phyloP scores from a whole-genome alignment of 78 protist genomes.

The Dictyostelium citrinum region DNA sequence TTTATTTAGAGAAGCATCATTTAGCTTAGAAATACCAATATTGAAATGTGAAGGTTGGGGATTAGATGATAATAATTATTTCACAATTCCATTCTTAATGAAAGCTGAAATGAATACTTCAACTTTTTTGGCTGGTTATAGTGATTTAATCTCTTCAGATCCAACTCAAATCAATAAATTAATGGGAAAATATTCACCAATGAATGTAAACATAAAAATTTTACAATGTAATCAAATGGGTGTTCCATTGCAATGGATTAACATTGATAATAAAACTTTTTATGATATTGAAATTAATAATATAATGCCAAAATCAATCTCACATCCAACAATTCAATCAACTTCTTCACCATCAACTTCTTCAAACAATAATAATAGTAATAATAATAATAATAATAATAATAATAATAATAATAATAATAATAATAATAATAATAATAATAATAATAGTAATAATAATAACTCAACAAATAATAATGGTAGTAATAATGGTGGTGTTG shows the following conservation, averaged over 20 bases:
- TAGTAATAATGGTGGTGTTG: too few species aligned
- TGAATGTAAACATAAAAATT: neutral
- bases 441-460: too few species aligned
- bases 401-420: too few species aligned
- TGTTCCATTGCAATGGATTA: neutral
- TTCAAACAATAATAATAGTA: neutral
- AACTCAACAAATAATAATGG: too few species aligned
- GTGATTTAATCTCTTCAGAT: neutral
- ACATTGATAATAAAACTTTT: slow-evolving; percentile 27
- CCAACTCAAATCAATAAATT: neutral
- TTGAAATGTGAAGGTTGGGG: slow-evolving; percentile 77
- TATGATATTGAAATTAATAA: slow-evolving; percentile 35
- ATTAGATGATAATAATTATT: slow-evolving; percentile 27
- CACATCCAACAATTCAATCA: neutral
- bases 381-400: neutral
- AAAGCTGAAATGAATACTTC: slow-evolving; percentile 48
- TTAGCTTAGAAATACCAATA: slow-evolving; percentile 33
- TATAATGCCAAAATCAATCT: slow-evolving; percentile 23
- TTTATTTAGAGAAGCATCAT: slow-evolving; percentile 72
- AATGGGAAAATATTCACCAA: slow-evolving; percentile 30
- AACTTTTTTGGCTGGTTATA: slow-evolving; percentile 1
- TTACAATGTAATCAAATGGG: slow-evolving; percentile 40
- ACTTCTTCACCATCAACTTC: neutral
- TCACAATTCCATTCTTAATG: slow-evolving; percentile 50
- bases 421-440: too few species aligned